Percentiles rank a stretch among this genome's conserved stretches.
These are phyloP conservation scores for Limonomyces culmigenus DNA, from an alignment of 1,284 basidiomycete species.

Conservation along the genomic window DNA sequence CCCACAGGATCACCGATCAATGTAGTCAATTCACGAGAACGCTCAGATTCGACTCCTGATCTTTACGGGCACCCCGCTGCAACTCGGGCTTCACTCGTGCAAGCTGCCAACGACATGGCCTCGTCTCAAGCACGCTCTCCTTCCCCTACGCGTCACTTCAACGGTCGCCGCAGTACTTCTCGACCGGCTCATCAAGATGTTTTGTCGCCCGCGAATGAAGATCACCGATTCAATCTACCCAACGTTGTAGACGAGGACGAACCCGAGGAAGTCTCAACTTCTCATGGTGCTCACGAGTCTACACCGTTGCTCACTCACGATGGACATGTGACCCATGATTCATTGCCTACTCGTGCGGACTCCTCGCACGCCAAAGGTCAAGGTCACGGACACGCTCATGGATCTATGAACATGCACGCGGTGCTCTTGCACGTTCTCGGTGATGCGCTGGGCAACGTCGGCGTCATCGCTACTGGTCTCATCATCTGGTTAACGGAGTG, in stretches of 20 bases:
- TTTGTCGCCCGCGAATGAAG: too few relatives aligned
- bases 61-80: slow-evolving; percentile 79
- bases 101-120: slow-evolving; percentile 74
- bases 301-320: slow-evolving; percentile 11
- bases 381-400: slow-evolving; percentile 38
- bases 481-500: slow-evolving; percentile 78
- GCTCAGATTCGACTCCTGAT: slow-evolving; percentile 38
- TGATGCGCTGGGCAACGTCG: slow-evolving; percentile 94
- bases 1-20: too few relatives aligned
- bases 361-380: slow-evolving; percentile 3
- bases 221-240: too few relatives aligned
- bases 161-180: too few relatives aligned
- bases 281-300: slow-evolving; percentile 7
- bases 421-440: slow-evolving; percentile 90
- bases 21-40: slow-evolving; percentile 21
- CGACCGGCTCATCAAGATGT: too few relatives aligned
- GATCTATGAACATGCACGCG: slow-evolving; percentile 95
- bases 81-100: slow-evolving; percentile 76
- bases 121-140: slow-evolving; percentile 29
- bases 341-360: slow-evolving; percentile 5
- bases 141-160: slow-evolving; percentile 17
- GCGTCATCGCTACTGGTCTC: slow-evolving; percentile 89
- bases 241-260: too few relatives aligned
- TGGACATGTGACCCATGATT: slow-evolving; percentile 6
- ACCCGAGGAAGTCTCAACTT: neutral